Evolutionary conservation across 2,329 filamentous ascomycete species (phyloP).

Genomic region (Trichoderma aggressivum): DNA sequence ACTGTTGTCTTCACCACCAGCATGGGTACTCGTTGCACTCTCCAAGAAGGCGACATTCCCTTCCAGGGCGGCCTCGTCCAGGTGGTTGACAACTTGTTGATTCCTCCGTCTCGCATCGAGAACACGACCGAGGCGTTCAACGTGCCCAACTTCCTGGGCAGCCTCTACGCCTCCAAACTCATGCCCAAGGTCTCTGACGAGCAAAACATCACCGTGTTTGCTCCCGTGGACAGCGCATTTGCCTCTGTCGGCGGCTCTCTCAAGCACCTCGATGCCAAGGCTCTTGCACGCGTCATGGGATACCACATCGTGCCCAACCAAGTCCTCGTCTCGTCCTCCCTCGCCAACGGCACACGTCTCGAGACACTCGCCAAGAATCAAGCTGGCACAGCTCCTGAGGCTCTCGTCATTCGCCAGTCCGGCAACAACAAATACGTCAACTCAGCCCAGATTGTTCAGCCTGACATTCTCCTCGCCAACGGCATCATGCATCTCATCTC

Average conservation of each 20-base stretch:
- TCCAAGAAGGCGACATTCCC: slow-evolving; percentile 42
- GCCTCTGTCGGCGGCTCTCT: slow-evolving; percentile 52
- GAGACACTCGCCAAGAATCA: slow-evolving; percentile 38
- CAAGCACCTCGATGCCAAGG: slow-evolving; percentile 42
- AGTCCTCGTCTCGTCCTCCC: slow-evolving; percentile 48
- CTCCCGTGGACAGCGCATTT: slow-evolving; percentile 60
- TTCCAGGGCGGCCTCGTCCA: slow-evolving; percentile 52
- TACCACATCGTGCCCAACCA: slow-evolving; percentile 63
- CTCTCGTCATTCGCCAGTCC: slow-evolving; percentile 38
- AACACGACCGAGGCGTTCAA: slow-evolving; percentile 49
- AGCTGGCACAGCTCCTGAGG: slow-evolving; percentile 38
- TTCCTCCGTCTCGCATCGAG: slow-evolving; percentile 46
- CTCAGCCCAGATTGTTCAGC: slow-evolving; percentile 50
- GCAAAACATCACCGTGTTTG: slow-evolving; percentile 58
- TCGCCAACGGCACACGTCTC: slow-evolving; percentile 32
- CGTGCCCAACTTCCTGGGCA: slow-evolving; percentile 39
- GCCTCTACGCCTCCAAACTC: slow-evolving; percentile 31
- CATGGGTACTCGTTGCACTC: slow-evolving; percentile 42
- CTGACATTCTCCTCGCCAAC: slow-evolving; percentile 54
- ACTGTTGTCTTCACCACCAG: slow-evolving; percentile 49
- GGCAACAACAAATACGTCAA: slow-evolving; percentile 50
- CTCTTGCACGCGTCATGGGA: slow-evolving; percentile 52
- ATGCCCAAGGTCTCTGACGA: slow-evolving; percentile 42
- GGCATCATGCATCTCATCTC: slow-evolving; percentile 59
- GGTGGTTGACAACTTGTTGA: slow-evolving; percentile 49